Evolutionary conservation across 2,329 filamentous ascomycete genomes (phyloP).

Genomic region (Diaporthe caulivora): DNA sequence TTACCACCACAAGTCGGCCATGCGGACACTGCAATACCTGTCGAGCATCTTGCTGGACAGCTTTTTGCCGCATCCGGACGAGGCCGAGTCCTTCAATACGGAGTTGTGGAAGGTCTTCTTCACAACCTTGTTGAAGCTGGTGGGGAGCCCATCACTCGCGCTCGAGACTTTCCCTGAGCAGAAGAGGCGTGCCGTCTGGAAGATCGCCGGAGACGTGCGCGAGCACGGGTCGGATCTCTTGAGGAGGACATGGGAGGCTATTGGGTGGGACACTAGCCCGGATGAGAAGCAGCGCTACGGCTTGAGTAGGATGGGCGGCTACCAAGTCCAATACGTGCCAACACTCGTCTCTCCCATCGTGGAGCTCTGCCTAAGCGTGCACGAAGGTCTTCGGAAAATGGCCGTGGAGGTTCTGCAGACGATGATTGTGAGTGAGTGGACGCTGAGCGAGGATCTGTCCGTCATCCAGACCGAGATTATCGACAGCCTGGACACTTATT

Average conservation of each 20-base stretch:
- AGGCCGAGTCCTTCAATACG: slow-evolving; percentile 92
- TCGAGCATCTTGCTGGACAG: slow-evolving; percentile 83
- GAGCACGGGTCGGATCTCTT: slow-evolving; percentile 91
- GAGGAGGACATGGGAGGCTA: slow-evolving; percentile 89
- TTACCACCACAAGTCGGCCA: slow-evolving; percentile 90
- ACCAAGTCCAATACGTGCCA: slow-evolving; percentile 98
- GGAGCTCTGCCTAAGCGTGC: slow-evolving; percentile 93
- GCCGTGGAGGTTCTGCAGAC: slow-evolving; percentile 94
- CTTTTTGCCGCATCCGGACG: slow-evolving; percentile 89
- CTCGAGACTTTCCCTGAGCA: slow-evolving; percentile 97
- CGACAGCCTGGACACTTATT: slow-evolving; percentile 89
- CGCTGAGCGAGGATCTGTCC: slow-evolving; percentile 89
- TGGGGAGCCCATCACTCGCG: slow-evolving; percentile 88
- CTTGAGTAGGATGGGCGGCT: slow-evolving; percentile 88
- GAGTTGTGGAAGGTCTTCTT: slow-evolving; percentile 96
- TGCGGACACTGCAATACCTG: slow-evolving; percentile 87
- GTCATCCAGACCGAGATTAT: slow-evolving; percentile 97
- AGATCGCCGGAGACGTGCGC: slow-evolving; percentile 95
- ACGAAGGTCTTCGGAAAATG: slow-evolving; percentile 89
- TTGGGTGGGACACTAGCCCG: slow-evolving; percentile 90
- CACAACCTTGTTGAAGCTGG: slow-evolving; percentile 86
- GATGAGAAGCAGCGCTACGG: slow-evolving; percentile 86
- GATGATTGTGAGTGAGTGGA: slow-evolving; percentile 99
- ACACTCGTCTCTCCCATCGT: slow-evolving; percentile 91
- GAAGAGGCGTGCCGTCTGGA: slow-evolving; percentile 96